phyloP scores from a whole-genome alignment of 495 filamentous ascomycete genomes.

The Penicillium desertorum region DNA sequence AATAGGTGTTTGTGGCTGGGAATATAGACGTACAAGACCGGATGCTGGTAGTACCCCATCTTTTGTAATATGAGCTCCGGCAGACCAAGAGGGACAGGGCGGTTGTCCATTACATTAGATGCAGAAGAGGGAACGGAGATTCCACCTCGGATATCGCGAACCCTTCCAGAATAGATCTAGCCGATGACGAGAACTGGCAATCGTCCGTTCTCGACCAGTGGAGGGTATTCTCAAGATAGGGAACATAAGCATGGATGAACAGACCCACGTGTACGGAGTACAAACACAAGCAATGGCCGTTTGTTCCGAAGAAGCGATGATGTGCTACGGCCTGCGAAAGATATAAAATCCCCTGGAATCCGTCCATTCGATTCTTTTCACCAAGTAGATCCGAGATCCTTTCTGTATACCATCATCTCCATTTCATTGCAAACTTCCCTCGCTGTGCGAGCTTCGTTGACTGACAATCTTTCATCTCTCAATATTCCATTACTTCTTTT shows the following conservation, averaged over 20 bases:
- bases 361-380: conserved; percentile 3
- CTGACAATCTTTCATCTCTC: conserved; percentile 1
- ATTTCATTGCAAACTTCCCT: not conserved
- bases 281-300: not conserved
- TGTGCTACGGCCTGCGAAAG: not conserved
- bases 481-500: not conserved
- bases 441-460: conserved; percentile 7
- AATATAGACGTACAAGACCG: too few species aligned
- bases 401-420: conserved; percentile 6
- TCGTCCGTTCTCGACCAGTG: not conserved
- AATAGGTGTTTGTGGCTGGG: too few species aligned
- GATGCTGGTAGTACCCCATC: too few species aligned
- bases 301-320: not conserved
- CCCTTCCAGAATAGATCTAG: not conserved
- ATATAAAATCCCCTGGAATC: conserved; percentile 23
- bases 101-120: too few species aligned
- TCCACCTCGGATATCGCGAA: not conserved
- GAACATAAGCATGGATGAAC: not conserved
- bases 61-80: too few species aligned
- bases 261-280: conserved; percentile 1
- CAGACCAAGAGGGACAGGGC: too few species aligned
- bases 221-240: not conserved
- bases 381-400: conserved; percentile 15
- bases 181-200: conserved; percentile 1
- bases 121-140: too few species aligned